Base-by-base conservation (phyloP, 192 early-diverging fungal species). In the Chytriomyces hyalinus region DNA sequence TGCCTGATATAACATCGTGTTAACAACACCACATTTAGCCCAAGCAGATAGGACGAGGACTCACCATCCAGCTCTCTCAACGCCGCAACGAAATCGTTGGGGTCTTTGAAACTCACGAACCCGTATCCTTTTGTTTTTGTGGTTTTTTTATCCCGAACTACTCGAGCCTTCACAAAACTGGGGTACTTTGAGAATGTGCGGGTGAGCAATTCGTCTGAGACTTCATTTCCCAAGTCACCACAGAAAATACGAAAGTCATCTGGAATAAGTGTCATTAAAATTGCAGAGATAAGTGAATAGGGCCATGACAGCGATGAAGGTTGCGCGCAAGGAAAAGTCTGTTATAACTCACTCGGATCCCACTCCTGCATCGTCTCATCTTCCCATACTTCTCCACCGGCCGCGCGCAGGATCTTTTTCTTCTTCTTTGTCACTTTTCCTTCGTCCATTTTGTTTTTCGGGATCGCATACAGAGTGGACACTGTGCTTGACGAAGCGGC, bases 1-100 rank as follows among this genome's bases (percentile, higher is more conserved):
- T 98, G 57, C 92, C 92, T 94, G 80, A 70, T 4, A 9, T 17
- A 26, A 78, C n/a, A 11, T 10, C 22, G 62, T 28, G 60, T 26
- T 36, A 36, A 62, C 53, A 51, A 8, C 70, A 47, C 70, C 22
- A 22, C 22, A 72, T 65, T 67, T 49, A 24, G n/a, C 45, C 50
- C 24, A 24, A 26, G 11, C n/a, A 36, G 50, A 59, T 45, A 10
- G 4, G 6, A 65, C 36, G 73, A 45, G 44, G 64, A 43, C 65
- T 76, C 84, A 91, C 95, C 96, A 81, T 98, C 93, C 91, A 97
- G 96, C 85, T 98, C 96, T 66, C 88, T 92, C 94, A 94, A 93
- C 6, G 97, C 97, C 44, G 89, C 90, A 15, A 95, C 90, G 86
- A 94, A 98, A 81, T 96, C 97, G 80, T 94, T 90, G 15, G 95